These are phyloP conservation scores for Amorphotheca resinae DNA, from an alignment of 495 filamentous ascomycete species.

Conservation along the genomic window DNA sequence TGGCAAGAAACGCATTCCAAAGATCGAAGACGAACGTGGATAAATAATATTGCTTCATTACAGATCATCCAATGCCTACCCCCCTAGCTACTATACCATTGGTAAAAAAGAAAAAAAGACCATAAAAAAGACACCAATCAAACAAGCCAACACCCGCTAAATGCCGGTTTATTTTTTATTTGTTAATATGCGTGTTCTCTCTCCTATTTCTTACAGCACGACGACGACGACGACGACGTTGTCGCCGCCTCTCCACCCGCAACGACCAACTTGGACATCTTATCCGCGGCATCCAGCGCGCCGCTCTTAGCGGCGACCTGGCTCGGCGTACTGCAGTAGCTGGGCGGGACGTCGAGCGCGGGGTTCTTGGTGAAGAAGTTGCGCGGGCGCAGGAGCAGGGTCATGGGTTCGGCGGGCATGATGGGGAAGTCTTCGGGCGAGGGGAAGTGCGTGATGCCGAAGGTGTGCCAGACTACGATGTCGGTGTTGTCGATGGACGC, in stretches of 20 bases:
- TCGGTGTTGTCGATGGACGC: slow-evolving; percentile 72
- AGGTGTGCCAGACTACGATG: slow-evolving; percentile 93
- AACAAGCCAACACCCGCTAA: no score
- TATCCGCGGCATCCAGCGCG: slow-evolving; percentile 34
- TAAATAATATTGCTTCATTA: no score
- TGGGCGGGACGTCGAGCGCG: slow-evolving; percentile 76
- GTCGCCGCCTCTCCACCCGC: slow-evolving; percentile 17
- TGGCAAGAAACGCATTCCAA: no score
- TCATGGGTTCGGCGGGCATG: slow-evolving; percentile 91
- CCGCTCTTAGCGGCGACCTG: slow-evolving; percentile 42
- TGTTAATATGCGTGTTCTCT: no score
- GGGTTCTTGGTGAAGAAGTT: slow-evolving; percentile 86
- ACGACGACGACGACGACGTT: no score
- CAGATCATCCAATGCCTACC: no score
- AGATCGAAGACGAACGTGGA: no score
- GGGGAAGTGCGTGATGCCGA: slow-evolving; percentile 87
- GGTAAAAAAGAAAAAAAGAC: no score
- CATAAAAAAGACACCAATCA: no score
- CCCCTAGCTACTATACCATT: no score
- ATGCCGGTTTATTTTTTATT: no score
- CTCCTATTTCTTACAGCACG: no score
- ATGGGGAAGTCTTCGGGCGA: slow-evolving; percentile 88
- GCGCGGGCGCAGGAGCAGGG: slow-evolving; percentile 65
- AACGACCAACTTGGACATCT: slow-evolving; percentile 33
- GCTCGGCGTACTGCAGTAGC: slow-evolving; percentile 60